Evolutionary conservation across 495 filamentous ascomycete species (phyloP), one percentile per base, ranked within the genome.

Genomic region (Venustampulla echinocandica): DNA sequence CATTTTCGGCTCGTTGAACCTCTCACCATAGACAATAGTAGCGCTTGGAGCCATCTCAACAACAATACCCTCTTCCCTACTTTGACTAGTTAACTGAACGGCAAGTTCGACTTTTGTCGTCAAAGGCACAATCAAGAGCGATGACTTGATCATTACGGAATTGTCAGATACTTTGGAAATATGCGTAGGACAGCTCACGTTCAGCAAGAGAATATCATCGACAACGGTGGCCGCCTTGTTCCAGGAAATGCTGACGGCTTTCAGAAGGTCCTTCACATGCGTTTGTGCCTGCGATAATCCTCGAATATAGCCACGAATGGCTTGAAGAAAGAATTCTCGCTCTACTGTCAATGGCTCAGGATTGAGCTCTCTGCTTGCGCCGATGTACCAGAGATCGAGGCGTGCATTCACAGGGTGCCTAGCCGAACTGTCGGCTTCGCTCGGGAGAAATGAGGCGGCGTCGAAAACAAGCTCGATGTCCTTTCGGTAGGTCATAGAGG

Each of bases 381-480:
- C 67, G 44, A 76, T 72, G 62, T 77, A 80, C 69, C 64, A 73
- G 25, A 79, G 56, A 44, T 72, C 71, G 49, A 74, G 69, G 9
- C 46, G 51, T 10, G 57, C 62, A 48, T 54, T 69, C 48, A 37
- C 44, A n/a, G 58, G 7, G n/a, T 48, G 21, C 52, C 48, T 38
- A 4, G 33, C 15, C 6, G 42, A 10, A 15, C 32, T 28, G 20
- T 64, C 49, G 23, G 49, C 30, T 2, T 61, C 41, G 4, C 54
- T 49, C 13, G 54, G 32, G 4, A 61, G 58, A 54, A 88, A 87
- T 13, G 80, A 72, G 10, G 71, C 54, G 2, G 80, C 74, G 54
- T 87, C 75, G 64, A 94, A 87, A 35, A 75, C 77, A 28, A 95
- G 75, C 54, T 87, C 76, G 24, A 97, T 75, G 44, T 90, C 80